Base-by-base conservation (phyloP, 345 rosid species). In the Kandelia obovata region DNA sequence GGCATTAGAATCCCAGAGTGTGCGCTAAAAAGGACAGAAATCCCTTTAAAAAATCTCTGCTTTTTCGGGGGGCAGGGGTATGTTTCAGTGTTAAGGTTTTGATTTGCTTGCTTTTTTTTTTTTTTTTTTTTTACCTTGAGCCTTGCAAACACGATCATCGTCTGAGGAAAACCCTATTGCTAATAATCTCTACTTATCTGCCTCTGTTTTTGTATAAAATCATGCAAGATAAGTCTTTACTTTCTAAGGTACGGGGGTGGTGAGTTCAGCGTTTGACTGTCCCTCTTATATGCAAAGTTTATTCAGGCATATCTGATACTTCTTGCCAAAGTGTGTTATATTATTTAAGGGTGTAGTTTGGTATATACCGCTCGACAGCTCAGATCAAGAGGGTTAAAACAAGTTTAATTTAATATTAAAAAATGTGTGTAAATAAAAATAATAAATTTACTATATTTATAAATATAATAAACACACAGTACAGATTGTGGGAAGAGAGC, bases 81-180 rank as follows among this genome's bases (percentile, higher is more conserved):
- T 49, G 39, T 47, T 28, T 64, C 34, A 1, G 19, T 47, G 30
- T 63, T 43, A 15, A 63, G 53, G 55, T 43, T 43, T 43, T 10
- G 25, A 10, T 53, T 26, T 63, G 8, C 32, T 35, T 21, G 0
- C 21, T 21, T 21, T 21, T 21, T 21, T 21, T 21, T 21, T 21
- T 21, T 21, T 21, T 21, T 21, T 21, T 21, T 21, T 57, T 26
- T 53, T 23, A 32, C 37, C 62, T 56, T 67, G 64, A 73, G 69
- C 68, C 69, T 62, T 43, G 72, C 64, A 53, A 73, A 27, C 17
- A 15, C 32, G 46, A 52, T 2, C 19, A 35, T 43, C 17, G 6
- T 23, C 32, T 37, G 13, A 52, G 16, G 25, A 61, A 61, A 49
- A 5, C 23, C 13, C 55, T 35, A n/a, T 19, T 13, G 20, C 64